Evolutionary conservation across 345 rosid genomes (phyloP), one percentile per base, ranked within the genome.

Genomic region (Mallotus nudiflorus): DNA sequence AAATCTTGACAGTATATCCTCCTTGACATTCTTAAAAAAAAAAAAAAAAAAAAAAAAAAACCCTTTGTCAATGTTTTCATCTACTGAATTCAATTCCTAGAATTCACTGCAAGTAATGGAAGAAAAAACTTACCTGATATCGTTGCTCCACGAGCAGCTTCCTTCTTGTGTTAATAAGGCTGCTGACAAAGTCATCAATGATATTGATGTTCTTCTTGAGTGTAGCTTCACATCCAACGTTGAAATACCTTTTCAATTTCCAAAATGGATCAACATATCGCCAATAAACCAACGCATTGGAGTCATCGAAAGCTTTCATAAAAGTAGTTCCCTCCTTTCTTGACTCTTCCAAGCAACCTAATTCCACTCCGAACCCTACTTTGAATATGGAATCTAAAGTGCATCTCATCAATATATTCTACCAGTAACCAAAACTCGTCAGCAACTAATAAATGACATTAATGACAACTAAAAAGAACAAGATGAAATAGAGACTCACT

Each of bases 301-400:
- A 78, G 29, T 89, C 91, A 70, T 91, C 98, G 42, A 88, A 88
- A 51, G 96, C 98, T 45, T 77, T 73, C 91, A 84, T 86, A 75
- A 91, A 84, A 29, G 20, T 71, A 9, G 35, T 45, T 16, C 83
- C 89, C 42, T 80, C 82, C 81, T 71, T 66, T 63, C 71, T 89
- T 53, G 87, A 80, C 3, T 89, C 92, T 18, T 74, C 78, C 83
- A 86, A 73, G 81, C 93, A 84, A 54, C 82, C 75, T 51, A 87
- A 72, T 20, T 88, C 91, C 52, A 86, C 88, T 18, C 97, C 97
- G 46, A 93, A 93, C 39, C 84, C 97, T 3, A 93, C 94, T 87
- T 91, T 83, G 73, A 88, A 85, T 24, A 93, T 91, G 0, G 96
- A 89, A 54, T 91, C 94, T 73, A 93, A 42, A 11, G 90, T 82